Evolutionary conservation across 2,329 filamentous ascomycete genomes (phyloP).

Genomic region (Fusarium succisae): DNA sequence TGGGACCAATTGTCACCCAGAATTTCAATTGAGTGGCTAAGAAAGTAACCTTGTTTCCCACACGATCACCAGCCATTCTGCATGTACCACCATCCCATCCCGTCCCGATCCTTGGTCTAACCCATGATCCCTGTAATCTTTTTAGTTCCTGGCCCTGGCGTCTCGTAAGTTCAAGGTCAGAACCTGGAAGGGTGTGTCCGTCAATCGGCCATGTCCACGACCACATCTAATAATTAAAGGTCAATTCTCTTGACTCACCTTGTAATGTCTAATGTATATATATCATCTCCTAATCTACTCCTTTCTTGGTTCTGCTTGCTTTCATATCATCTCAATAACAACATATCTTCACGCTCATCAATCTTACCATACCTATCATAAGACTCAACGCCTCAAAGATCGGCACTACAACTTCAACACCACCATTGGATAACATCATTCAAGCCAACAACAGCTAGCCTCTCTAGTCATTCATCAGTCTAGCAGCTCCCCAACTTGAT

Average conservation of each 20-base stretch:
- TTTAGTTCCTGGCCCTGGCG: background rate
- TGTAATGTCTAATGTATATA: slow-evolving; percentile 16
- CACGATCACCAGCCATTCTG: slow-evolving; percentile 1
- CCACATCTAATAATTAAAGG: slow-evolving; percentile 15
- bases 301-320: background rate
- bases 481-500: slow-evolving; percentile 19
- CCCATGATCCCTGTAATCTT: slow-evolving; percentile 12
- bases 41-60: background rate
- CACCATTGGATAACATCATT: slow-evolving; percentile 11
- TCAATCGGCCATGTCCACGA: slow-evolving; percentile 12
- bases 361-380: background rate
- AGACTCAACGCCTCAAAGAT: slow-evolving; percentile 24
- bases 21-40: background rate
- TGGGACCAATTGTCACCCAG: background rate
- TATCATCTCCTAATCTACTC: slow-evolving; percentile 8
- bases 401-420: slow-evolving; percentile 23
- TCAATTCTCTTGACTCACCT: slow-evolving; percentile 18
- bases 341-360: slow-evolving; percentile 5
- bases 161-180: slow-evolving; percentile 20
- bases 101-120: slow-evolving; percentile 32
- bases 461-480: slow-evolving; percentile 10
- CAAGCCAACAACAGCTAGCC: slow-evolving; percentile 11
- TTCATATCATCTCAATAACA: slow-evolving; percentile 11
- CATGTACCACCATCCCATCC: slow-evolving; percentile 31
- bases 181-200: slow-evolving; percentile 18